These are phyloP conservation scores for Termitomyces eurrhizus DNA, from an alignment of 768 basidiomycete genomes.

Conservation along the genomic window DNA sequence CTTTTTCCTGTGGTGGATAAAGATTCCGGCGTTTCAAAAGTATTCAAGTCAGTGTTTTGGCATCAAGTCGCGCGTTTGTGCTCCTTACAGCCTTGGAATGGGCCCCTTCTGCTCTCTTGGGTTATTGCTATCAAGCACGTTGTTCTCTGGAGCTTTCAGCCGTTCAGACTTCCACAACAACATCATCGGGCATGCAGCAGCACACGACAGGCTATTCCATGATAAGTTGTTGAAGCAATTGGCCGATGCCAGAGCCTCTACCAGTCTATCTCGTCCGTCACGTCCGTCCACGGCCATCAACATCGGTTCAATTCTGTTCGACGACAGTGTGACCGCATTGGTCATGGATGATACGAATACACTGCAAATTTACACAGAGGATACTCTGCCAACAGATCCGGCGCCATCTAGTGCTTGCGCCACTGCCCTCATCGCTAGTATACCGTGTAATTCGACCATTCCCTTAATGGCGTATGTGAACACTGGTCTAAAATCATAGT, in stretches of 20 bases:
- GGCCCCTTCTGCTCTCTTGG: background rate
- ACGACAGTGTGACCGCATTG: background rate
- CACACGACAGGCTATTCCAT: background rate
- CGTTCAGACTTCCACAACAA: background rate
- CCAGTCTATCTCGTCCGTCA: background rate
- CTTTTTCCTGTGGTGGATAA: no score
- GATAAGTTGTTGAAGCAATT: background rate
- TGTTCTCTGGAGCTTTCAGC: background rate
- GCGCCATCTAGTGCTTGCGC: background rate
- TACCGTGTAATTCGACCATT: slow-evolving; percentile 2
- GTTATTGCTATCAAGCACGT: background rate
- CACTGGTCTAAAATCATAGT: background rate
- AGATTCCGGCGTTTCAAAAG: no score
- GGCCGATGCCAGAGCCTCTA: background rate
- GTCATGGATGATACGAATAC: background rate
- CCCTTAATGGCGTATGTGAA: slow-evolving; percentile 1
- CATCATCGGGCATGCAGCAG: background rate
- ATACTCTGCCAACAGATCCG: background rate
- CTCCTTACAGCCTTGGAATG: background rate
- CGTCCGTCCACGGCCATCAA: background rate
- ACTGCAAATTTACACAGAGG: background rate
- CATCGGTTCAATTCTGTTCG: background rate
- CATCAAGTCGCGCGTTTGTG: background rate
- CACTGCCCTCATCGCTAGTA: background rate
- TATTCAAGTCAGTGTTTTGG: background rate